Conservation (phyloP, 805 yeast species). For the Candida nemodendra region DNA sequence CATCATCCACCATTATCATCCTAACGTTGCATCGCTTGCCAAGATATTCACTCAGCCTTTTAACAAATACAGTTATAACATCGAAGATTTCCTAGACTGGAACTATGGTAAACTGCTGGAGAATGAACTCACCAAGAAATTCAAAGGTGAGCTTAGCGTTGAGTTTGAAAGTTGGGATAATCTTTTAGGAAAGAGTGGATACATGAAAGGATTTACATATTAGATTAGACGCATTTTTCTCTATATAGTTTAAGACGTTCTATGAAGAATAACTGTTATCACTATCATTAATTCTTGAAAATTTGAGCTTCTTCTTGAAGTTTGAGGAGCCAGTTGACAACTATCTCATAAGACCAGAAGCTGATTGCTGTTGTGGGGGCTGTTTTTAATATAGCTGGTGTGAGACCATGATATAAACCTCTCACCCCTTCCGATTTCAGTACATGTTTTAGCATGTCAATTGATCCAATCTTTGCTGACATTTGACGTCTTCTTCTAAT, state of each 20-base stretch:
- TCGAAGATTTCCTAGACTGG: conserved; percentile 96
- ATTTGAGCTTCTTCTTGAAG: too few relatives aligned
- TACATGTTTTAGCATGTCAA: conserved; percentile 37
- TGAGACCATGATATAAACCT: conserved; percentile 75
- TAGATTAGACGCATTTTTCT: too few relatives aligned
- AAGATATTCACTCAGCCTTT: conserved; percentile 87
- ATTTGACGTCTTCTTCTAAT: conserved; percentile 77
- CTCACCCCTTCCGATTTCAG: conserved; percentile 54
- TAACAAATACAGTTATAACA: conserved; percentile 77
- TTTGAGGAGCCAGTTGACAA: conserved; percentile 27
- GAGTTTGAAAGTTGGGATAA: conserved; percentile 62
- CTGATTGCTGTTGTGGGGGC: conserved; percentile 65
- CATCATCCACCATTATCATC: conserved; percentile 79
- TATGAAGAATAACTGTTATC: too few relatives aligned
- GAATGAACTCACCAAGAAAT: conserved; percentile 60
- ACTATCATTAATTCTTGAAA: too few relatives aligned
- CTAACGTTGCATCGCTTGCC: conserved; percentile 91
- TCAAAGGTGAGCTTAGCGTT: conserved; percentile 72
- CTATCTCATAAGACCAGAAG: conserved; percentile 33
- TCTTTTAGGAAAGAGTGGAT: conserved; percentile 35
- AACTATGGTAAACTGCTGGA: conserved; percentile 65
- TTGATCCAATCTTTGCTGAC: conserved; percentile 21
- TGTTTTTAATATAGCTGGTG: conserved; percentile 68
- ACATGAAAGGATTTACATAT: conserved; percentile 19
- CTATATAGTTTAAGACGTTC: too few relatives aligned